Evolutionary conservation across 148 eudicot species (phyloP), one percentile per base, ranked within the genome.

Genomic region (Cornus florida): DNA sequence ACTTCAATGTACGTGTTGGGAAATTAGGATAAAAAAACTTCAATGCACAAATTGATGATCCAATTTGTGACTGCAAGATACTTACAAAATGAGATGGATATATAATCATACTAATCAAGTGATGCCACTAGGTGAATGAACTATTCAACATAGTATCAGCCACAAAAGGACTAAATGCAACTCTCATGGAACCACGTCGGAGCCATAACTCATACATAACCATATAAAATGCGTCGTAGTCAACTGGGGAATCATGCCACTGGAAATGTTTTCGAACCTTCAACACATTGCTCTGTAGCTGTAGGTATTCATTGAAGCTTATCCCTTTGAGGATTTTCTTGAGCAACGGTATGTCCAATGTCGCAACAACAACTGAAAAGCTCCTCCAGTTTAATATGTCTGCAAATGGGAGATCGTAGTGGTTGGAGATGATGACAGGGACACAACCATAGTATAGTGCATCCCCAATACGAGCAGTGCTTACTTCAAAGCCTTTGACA

Each of bases 401-500:
- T 24, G 90, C 86, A 81, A 85, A 93, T 53, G 97, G 98, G 17
- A 93, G 93, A 75, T 93, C 98, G 59, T 95, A 93, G 69, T 93
- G 84, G 78, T 93, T 91, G 3, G 98, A 94, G 9, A 95, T 67
- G 67, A 95, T 81, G 1, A 95, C 97, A 0, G 97, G 98, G 33
- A 95, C 94, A 67, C 98, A 95, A 20, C 97, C 97, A 32, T 93
- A 90, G 79, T 83, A 95, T 10, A 95, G 17, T 19, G 98, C 86
- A 48, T 95, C 97, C 13, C 92, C 97, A 2, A 95, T 73, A 43
- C 97, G 92, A 33, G 97, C 94, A 0, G 97, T 93, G 84, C 92
- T 93, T 7, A 95, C 97, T 81, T 95, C 97, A 65, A 84, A 95
- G 17, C 98, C 97, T 76, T 92, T 93, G 16, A 91, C 91, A 24